These are phyloP conservation scores for Spizellomyces sp. DNA, from an alignment of 192 early-diverging fungal genomes.

Conservation along the genomic window DNA sequence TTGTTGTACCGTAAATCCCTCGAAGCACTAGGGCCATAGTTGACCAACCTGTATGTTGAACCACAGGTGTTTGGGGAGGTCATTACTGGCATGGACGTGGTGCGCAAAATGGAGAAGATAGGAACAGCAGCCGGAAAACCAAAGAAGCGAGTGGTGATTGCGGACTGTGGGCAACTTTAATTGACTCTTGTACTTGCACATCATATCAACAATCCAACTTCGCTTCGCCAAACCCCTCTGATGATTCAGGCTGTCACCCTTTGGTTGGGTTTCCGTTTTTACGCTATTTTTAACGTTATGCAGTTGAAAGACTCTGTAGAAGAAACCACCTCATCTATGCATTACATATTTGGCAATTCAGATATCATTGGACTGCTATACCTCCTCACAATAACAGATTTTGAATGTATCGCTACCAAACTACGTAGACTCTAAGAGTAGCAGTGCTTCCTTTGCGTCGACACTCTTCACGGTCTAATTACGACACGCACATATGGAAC, in stretches of 20 bases:
- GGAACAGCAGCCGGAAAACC: constrained; percentile 59
- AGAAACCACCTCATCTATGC: no score
- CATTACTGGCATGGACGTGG: constrained; percentile 63
- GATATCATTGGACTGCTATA: no score
- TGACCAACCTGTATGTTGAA: neutral
- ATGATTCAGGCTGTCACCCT: no score
- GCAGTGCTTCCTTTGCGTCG: no score
- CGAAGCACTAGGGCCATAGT: neutral
- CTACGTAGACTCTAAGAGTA: no score
- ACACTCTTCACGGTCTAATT: constrained; percentile 23
- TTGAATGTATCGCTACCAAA: no score
- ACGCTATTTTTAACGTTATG: no score
- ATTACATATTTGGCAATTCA: no score
- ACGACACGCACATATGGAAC: constrained; percentile 54
- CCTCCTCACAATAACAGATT: no score
- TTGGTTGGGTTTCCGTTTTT: no score
- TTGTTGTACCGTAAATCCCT: neutral
- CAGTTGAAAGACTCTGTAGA: no score
- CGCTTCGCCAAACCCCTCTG: neutral
- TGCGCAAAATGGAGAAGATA: constrained; percentile 61
- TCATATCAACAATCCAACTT: neutral
- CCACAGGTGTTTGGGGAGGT: constrained; percentile 53
- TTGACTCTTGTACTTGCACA: neutral
- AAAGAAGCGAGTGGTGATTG: constrained; percentile 57
- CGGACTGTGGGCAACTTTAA: constrained; percentile 58